These are phyloP conservation scores for Tarenaya hassleriana DNA, from an alignment of 345 rosid species.

Conservation along the genomic window DNA sequence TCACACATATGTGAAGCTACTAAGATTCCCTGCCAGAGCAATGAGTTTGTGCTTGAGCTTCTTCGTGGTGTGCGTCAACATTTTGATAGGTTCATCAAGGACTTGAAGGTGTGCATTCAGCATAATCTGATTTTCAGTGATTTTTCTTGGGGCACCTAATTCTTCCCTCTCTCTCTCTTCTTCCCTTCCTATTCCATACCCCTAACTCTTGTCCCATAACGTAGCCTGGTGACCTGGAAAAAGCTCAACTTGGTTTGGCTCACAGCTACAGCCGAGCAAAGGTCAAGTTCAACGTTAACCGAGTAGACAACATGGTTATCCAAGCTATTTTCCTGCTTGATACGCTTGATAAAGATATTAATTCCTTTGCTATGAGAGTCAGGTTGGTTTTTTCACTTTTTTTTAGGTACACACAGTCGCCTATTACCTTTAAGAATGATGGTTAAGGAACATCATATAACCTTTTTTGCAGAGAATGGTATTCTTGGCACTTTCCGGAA, in stretches of 20 bases:
- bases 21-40: constrained; percentile 79
- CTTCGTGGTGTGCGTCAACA: constrained; percentile 83
- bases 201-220: background rate
- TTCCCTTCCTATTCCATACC: background rate
- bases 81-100: constrained; percentile 79
- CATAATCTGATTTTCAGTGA: background rate
- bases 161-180: background rate
- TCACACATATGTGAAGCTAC: constrained; percentile 73
- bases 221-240: constrained; percentile 85
- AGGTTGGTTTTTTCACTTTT: constrained; percentile 46
- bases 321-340: constrained; percentile 90
- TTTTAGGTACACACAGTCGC: background rate
- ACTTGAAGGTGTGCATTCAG: constrained; percentile 57
- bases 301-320: constrained; percentile 91
- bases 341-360: constrained; percentile 84
- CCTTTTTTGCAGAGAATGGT: constrained; percentile 78
- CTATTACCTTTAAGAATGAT: background rate
- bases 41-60: constrained; percentile 79
- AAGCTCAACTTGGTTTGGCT: constrained; percentile 89
- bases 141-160: background rate
- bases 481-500: constrained; percentile 98
- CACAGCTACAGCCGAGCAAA: constrained; percentile 97
- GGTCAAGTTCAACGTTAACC: constrained; percentile 91
- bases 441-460: background rate
- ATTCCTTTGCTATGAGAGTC: constrained; percentile 85